Base-by-base conservation (phyloP, 2,329 filamentous ascomycete genomes). In the Xylariaceae sp. region DNA sequence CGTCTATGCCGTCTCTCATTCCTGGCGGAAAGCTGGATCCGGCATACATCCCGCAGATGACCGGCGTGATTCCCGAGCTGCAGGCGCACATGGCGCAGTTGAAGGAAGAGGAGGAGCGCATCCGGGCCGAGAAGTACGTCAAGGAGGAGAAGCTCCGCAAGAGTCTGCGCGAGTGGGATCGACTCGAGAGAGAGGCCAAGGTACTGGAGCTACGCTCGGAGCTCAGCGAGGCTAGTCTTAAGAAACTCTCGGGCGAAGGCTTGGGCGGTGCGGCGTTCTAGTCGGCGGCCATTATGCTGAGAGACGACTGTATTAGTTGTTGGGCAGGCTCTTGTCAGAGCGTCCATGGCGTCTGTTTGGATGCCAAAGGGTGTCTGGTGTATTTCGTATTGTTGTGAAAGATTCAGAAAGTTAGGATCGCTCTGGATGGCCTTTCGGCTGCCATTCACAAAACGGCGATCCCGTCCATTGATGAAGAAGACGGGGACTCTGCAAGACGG, bases 71-170 rank as follows among this genome's bases (percentile, higher is more conserved):
- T 24, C 69, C 71, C 9, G 77, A 81, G 33, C 60, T 78, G 13
- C 74, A 78, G 47, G 57, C 68, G n/a, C 74, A 78, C 55, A 72
- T 69, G 49, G 65, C 67, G 26, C 74, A 74, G 44, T 65, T 80
- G 9, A 69, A 67, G 43, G 76, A 79, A 30, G 78, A 81, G 34
- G 78, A 80, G 53, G 77, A 80, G 56, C 72, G 71, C 47, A 52
- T 79, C 28, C 68, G 78, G 2, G 68, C 74, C 32, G 77, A 81
- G 39, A 60, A 78, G 22, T 66, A 71, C 16, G 53, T 51, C 18
- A 78, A 76, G 54, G 71, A 80, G 52, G 78, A 80, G 32, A 71
- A 71, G 47, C 59, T 80, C 30, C 66, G 76, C 22, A 73, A 71
- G 59, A 74, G 67, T 41, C 61, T 81, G 29, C 67, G 71, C 34